A percentile compares a stretch with the other conserved stretches of the same genome.
Conservation (phyloP, 805 yeast species). For the Hanseniaspora nectarophila region DNA sequence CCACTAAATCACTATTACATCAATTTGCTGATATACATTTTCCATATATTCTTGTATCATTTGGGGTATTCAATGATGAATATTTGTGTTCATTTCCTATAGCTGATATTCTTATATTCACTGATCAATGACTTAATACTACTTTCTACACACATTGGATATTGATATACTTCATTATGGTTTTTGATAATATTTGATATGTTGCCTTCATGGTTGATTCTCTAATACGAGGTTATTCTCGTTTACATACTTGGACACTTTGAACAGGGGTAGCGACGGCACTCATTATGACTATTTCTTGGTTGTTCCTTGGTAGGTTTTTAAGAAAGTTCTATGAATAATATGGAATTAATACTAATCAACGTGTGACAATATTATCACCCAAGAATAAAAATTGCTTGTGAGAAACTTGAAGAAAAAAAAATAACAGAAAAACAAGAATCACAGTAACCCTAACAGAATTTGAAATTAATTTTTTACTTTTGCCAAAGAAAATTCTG, state of each 20-base stretch:
- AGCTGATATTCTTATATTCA: no score
- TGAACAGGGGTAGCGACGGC: constrained; percentile 48
- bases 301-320: constrained; percentile 14
- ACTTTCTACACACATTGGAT: neutral
- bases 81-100: neutral
- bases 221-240: neutral
- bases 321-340: neutral
- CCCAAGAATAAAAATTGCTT: neutral
- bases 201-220: neutral
- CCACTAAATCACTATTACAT: no score
- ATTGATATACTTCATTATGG: neutral
- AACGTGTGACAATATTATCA: neutral
- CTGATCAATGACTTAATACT: no score
- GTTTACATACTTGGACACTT: constrained; percentile 77
- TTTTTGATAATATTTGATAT: neutral
- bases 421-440: neutral
- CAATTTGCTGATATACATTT: no score
- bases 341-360: neutral
- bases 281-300: constrained; percentile 31
- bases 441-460: neutral
- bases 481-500: neutral
- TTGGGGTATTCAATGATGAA: neutral
- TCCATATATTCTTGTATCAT: neutral
- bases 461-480: neutral
- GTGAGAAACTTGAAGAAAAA: neutral